A percentile compares a stretch with the other conserved stretches of the same genome.
phyloP scores from a whole-genome alignment of 192 early-diverging fungal species.

The Mortierella hygrophila region DNA sequence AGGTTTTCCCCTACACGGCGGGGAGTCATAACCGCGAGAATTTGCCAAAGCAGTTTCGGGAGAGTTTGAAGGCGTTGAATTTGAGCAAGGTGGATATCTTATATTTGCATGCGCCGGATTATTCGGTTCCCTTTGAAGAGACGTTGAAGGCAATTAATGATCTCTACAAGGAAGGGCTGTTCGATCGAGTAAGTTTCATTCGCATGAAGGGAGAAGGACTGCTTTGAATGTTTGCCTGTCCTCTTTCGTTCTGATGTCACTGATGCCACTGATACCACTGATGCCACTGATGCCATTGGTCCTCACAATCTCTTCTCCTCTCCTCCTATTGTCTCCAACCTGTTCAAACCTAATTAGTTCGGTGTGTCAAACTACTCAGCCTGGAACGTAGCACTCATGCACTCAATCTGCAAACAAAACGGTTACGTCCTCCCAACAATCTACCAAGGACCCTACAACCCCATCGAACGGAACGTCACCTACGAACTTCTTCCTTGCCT shows the following conservation, averaged over 20 bases:
- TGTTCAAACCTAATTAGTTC: constrained; percentile 9
- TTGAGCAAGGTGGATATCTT: constrained; percentile 67
- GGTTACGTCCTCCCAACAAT: constrained; percentile 40
- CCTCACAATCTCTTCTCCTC: background rate
- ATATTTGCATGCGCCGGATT: constrained; percentile 74
- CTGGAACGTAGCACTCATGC: constrained; percentile 37
- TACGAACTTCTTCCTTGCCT: constrained; percentile 70
- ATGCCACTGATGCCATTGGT: background rate
- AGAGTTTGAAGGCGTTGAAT: constrained; percentile 60
- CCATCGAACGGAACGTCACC: constrained; percentile 37
- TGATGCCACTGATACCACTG: too few species aligned
- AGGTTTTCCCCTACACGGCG: constrained; percentile 61
- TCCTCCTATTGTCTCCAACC: background rate
- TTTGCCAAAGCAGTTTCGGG: constrained; percentile 33
- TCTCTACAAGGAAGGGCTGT: constrained; percentile 64
- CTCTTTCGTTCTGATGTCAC: background rate
- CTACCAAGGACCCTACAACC: constrained; percentile 43
- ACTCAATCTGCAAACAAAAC: constrained; percentile 40
- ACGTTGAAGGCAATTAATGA: constrained; percentile 69
- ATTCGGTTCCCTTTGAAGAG: constrained; percentile 60
- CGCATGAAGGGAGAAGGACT: background rate
- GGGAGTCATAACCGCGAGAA: constrained; percentile 61
- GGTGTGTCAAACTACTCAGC: constrained; percentile 35
- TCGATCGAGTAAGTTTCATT: constrained; percentile 53
- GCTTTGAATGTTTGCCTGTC: background rate